These are phyloP conservation scores for Rosa chinensis DNA, from an alignment of 306 rosid species.

Conservation along the genomic window DNA sequence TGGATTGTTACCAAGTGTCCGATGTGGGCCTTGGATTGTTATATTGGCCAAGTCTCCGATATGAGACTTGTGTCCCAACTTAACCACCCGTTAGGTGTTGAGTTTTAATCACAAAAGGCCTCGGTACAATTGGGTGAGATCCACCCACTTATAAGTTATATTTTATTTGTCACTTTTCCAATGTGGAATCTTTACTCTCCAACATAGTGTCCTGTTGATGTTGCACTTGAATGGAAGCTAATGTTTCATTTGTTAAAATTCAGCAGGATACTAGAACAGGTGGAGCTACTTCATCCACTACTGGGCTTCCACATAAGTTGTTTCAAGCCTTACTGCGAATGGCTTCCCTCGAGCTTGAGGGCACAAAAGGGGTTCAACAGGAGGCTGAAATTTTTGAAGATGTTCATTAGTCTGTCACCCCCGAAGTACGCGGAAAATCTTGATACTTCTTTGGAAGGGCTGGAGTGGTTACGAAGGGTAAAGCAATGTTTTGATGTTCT, in stretches of 20 bases:
- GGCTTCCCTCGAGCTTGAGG: not conserved
- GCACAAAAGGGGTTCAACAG: not conserved
- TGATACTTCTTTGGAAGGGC: not conserved
- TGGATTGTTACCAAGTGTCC: too few relatives aligned
- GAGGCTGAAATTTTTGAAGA: not conserved
- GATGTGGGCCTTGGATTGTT: too few relatives aligned
- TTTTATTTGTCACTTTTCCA: too few relatives aligned
- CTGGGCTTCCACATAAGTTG: not conserved
- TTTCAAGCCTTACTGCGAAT: not conserved
- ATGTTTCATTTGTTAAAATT: not conserved
- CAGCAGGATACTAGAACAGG: not conserved
- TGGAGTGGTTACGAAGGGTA: not conserved
- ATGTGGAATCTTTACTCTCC: too few relatives aligned
- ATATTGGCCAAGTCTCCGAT: too few relatives aligned
- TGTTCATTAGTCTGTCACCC: not conserved
- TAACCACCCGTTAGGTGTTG: too few relatives aligned
- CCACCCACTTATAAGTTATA: too few relatives aligned
- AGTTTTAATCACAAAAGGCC: too few relatives aligned
- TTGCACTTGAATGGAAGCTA: not conserved
- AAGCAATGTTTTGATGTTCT: not conserved
- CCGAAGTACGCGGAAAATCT: not conserved
- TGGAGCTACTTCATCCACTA: not conserved
- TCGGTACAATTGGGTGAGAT: too few relatives aligned
- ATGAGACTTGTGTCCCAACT: too few relatives aligned
- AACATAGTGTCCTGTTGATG: not conserved